Evolutionary conservation across 2,329 filamentous ascomycete genomes (phyloP).

Genomic region (Fusarium caatingaense): DNA sequence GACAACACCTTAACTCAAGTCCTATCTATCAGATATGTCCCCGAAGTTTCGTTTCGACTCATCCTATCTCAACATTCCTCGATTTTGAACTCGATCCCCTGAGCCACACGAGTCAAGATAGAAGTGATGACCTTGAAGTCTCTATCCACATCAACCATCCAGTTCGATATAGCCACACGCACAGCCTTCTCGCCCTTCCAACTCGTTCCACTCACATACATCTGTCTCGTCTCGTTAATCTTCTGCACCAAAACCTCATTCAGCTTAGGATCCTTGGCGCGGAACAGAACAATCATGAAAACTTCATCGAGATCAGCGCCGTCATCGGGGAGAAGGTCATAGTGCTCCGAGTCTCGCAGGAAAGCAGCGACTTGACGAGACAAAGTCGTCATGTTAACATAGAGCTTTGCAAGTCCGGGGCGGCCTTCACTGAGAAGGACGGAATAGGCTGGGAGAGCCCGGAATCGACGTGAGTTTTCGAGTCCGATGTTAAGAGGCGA

Average conservation of each 20-base stretch:
- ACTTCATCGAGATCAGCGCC: constrained; percentile 61
- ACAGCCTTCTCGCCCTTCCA: constrained; percentile 81
- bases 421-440: constrained; percentile 80
- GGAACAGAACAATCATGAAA: constrained; percentile 78
- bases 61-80: constrained; percentile 14
- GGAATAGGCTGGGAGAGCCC: constrained; percentile 89
- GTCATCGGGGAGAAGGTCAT: constrained; percentile 72
- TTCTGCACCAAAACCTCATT: constrained; percentile 75
- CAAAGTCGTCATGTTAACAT: constrained; percentile 77
- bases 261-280: constrained; percentile 70
- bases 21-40: background rate
- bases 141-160: constrained; percentile 76
- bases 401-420: constrained; percentile 74
- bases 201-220: constrained; percentile 85
- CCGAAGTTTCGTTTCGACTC: background rate
- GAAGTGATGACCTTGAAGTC: constrained; percentile 74
- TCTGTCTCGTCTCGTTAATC: constrained; percentile 78
- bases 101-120: constrained; percentile 67
- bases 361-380: constrained; percentile 74
- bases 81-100: constrained; percentile 47
- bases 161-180: constrained; percentile 88
- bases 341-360: constrained; percentile 69
- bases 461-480: constrained; percentile 91
- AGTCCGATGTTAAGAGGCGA: constrained; percentile 88
- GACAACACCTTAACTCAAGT: background rate